phyloP scores from a whole-genome alignment of 2,329 filamentous ascomycete genomes.

The Calonectria hawksworthii region DNA sequence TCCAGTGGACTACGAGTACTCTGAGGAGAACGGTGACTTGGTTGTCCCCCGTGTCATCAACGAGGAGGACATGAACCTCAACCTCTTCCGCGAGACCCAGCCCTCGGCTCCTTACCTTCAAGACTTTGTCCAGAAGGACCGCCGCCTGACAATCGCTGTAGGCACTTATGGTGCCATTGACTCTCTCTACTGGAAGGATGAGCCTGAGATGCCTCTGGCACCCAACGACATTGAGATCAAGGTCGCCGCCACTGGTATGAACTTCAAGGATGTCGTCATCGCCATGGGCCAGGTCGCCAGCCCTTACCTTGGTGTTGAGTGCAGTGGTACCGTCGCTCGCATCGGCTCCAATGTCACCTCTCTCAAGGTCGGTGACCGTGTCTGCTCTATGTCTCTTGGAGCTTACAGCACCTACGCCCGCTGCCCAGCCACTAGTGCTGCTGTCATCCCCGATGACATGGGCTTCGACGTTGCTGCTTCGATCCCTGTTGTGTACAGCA shows the following conservation, averaged over 20 bases:
- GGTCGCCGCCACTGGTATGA: conserved; percentile 60
- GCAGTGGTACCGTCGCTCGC: conserved; percentile 54
- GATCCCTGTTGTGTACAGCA: conserved; percentile 35
- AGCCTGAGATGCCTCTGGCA: conserved; percentile 45
- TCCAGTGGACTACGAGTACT: conserved; percentile 48
- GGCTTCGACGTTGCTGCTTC: conserved; percentile 26
- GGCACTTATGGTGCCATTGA: conserved; percentile 55
- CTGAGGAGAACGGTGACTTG: conserved; percentile 44
- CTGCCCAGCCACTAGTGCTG: conserved; percentile 59
- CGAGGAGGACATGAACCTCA: conserved; percentile 43
- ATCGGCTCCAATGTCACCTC: conserved; percentile 50
- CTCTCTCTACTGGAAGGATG: conserved; percentile 57
- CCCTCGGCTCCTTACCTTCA: conserved; percentile 45
- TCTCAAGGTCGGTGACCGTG: conserved; percentile 28
- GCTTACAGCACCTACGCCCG: conserved; percentile 33
- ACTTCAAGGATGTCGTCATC: conserved; percentile 62
- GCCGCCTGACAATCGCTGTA: conserved; percentile 54
- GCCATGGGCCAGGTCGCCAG: conserved; percentile 56
- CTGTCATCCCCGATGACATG: conserved; percentile 29
- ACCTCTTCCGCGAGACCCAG: conserved; percentile 45
- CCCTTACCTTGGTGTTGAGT: conserved; percentile 56
- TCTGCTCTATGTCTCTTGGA: conserved; percentile 31
- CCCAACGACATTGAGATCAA: conserved; percentile 58
- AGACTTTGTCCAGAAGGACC: conserved; percentile 55
- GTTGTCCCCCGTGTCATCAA: conserved; percentile 48